phyloP scores from a whole-genome alignment of 768 basidiomycete species.

The Dioszegia hungarica region DNA sequence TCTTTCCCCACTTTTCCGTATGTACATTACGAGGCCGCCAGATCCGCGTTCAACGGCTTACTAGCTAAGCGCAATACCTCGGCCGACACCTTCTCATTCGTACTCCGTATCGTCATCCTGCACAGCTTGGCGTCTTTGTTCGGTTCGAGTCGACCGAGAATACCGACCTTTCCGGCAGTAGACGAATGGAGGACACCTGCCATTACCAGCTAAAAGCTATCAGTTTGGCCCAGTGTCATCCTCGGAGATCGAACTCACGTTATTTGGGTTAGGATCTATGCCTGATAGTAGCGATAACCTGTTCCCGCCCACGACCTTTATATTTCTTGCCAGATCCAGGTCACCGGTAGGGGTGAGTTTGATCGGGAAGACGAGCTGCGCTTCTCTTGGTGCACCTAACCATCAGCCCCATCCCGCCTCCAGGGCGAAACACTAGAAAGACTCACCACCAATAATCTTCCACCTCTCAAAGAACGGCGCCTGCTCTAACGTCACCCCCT shows the following conservation, averaged over 20 bases:
- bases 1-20: no score
- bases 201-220: conserved; percentile 58
- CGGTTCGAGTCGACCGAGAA: conserved; percentile 85
- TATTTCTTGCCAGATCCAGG: conserved; percentile 68
- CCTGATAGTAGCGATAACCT: conserved; percentile 70
- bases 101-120: conserved; percentile 87
- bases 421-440: no score
- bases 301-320: conserved; percentile 71
- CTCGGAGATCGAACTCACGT: conserved; percentile 49
- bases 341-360: conserved; percentile 61
- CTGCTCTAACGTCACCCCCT: conserved; percentile 76
- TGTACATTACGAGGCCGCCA: conserved; percentile 19
- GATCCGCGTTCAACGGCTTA: conserved; percentile 45
- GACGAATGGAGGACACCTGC: conserved; percentile 96
- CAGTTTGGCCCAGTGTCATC: not conserved
- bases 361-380: conserved; percentile 81
- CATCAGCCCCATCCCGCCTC: not conserved
- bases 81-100: conserved; percentile 74
- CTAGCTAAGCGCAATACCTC: conserved; percentile 47
- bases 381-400: conserved; percentile 76
- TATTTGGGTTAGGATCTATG: conserved; percentile 90
- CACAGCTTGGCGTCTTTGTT: conserved; percentile 96
- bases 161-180: conserved; percentile 89
- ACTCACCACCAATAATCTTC: conserved; percentile 81
- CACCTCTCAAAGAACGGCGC: conserved; percentile 95